phyloP scores from a whole-genome alignment of 352 stramenopile genomes.

The Pythium plurisporium region DNA sequence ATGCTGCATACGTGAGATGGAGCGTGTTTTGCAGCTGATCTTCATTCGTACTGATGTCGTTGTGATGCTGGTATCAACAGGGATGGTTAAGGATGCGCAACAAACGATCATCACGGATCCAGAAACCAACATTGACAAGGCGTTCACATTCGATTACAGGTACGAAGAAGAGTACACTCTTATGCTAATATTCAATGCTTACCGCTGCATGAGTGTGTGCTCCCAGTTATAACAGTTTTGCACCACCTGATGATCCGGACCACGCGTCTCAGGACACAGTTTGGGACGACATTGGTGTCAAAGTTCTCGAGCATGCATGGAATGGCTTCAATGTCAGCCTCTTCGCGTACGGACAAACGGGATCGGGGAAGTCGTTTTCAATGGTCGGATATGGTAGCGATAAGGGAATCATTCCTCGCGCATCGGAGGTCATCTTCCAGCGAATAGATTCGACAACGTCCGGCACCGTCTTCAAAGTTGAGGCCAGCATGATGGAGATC shows the following conservation, averaged over 20 bases:
- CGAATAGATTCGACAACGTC: slow-evolving; percentile 51
- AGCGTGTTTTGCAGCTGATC: background rate
- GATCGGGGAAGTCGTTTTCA: slow-evolving; percentile 80
- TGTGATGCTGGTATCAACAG: slow-evolving; percentile 18
- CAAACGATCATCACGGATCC: slow-evolving; percentile 84
- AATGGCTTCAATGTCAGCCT: slow-evolving; percentile 89
- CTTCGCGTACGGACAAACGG: slow-evolving; percentile 87
- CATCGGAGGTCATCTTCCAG: slow-evolving; percentile 80
- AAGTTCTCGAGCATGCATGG: slow-evolving; percentile 86
- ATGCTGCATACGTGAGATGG: slow-evolving; percentile 43
- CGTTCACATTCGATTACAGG: slow-evolving; percentile 88
- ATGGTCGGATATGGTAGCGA: slow-evolving; percentile 84
- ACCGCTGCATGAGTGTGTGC: background rate
- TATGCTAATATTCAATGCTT: no score
- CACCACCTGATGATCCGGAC: slow-evolving; percentile 39
- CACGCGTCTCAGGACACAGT: slow-evolving; percentile 78
- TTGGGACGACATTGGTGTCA: slow-evolving; percentile 84
- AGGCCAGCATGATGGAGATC: slow-evolving; percentile 89
- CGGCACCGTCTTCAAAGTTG: slow-evolving; percentile 73
- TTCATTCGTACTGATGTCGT: background rate
- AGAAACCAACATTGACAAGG: slow-evolving; percentile 67
- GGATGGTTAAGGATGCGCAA: slow-evolving; percentile 75
- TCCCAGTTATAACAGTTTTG: slow-evolving; percentile 85
- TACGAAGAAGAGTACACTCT: background rate
- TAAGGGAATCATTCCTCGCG: slow-evolving; percentile 81